phyloP scores from a whole-genome alignment of 2,329 filamentous ascomycete genomes.

The Tolypocladium sp. region DNA sequence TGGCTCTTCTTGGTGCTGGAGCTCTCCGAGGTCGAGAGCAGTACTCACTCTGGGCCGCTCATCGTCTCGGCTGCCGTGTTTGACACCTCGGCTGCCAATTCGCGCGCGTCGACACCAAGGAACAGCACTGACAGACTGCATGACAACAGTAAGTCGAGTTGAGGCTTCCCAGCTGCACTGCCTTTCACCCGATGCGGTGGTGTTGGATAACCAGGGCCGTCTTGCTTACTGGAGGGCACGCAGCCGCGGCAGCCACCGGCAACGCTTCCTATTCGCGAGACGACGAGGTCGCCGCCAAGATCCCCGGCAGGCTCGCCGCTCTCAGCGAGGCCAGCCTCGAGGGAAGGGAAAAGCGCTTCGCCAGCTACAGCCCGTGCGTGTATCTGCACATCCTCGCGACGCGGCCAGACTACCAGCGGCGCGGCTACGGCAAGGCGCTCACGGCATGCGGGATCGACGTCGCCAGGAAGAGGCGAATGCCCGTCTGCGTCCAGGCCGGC shows the following conservation, averaged over 20 bases:
- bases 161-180: background rate
- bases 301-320: background rate
- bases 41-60: background rate
- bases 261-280: background rate
- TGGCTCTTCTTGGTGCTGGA: slow-evolving; percentile 6
- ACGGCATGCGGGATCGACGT: slow-evolving; percentile 2
- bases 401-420: slow-evolving; percentile 5
- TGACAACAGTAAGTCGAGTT: background rate
- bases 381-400: slow-evolving; percentile 8
- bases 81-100: slow-evolving; percentile 3
- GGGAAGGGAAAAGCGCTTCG: slow-evolving; percentile 1
- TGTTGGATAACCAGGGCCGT: background rate
- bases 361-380: slow-evolving; percentile 2
- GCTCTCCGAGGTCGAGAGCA: slow-evolving; percentile 1
- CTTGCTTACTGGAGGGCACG: background rate
- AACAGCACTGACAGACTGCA: background rate
- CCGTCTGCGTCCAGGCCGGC: slow-evolving; percentile 6
- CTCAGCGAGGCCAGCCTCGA: background rate
- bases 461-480: background rate
- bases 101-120: background rate
- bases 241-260: background rate
- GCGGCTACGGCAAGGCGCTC: slow-evolving; percentile 8
- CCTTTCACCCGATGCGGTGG: background rate
- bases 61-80: slow-evolving; percentile 8
- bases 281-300: background rate